These are phyloP conservation scores for Monascus ruber DNA, from an alignment of 2,329 filamentous ascomycete genomes.

Conservation along the genomic window DNA sequence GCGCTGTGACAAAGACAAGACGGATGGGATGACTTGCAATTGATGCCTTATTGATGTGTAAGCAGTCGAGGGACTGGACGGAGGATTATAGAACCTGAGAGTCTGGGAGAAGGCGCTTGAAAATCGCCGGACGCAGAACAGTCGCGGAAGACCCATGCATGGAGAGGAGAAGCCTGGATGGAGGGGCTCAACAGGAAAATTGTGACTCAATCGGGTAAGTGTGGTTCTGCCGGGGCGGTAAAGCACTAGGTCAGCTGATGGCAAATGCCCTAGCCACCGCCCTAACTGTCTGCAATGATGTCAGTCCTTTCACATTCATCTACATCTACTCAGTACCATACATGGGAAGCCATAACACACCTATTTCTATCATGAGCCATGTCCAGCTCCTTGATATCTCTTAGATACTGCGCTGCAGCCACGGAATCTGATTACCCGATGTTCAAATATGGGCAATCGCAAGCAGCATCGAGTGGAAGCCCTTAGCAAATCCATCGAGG, in stretches of 20 bases:
- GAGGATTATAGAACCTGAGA: conserved; percentile 8
- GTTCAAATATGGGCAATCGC: conserved; percentile 8
- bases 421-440: background rate
- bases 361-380: too few relatives aligned
- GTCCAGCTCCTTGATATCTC: too few relatives aligned
- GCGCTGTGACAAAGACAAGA: background rate
- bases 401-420: background rate
- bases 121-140: conserved; percentile 30
- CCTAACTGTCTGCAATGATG: too few relatives aligned
- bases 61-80: conserved; percentile 9
- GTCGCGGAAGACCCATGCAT: conserved; percentile 28
- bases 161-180: conserved; percentile 7
- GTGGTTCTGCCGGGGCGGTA: conserved; percentile 1
- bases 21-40: conserved; percentile 1
- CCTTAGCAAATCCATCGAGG: conserved; percentile 20
- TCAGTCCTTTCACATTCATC: too few relatives aligned
- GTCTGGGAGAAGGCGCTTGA: conserved; percentile 17
- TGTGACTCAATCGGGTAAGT: conserved; percentile 16
- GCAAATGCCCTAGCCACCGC: conserved; percentile 3
- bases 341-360: too few relatives aligned
- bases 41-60: conserved; percentile 6
- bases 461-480: conserved; percentile 11
- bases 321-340: too few relatives aligned
- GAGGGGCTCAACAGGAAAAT: conserved; percentile 9
- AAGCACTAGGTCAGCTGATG: background rate